Percentiles rank a stretch among this genome's conserved stretches.
phyloP scores from a whole-genome alignment of 2,329 filamentous ascomycete genomes.

The Cercospora berteroae region DNA sequence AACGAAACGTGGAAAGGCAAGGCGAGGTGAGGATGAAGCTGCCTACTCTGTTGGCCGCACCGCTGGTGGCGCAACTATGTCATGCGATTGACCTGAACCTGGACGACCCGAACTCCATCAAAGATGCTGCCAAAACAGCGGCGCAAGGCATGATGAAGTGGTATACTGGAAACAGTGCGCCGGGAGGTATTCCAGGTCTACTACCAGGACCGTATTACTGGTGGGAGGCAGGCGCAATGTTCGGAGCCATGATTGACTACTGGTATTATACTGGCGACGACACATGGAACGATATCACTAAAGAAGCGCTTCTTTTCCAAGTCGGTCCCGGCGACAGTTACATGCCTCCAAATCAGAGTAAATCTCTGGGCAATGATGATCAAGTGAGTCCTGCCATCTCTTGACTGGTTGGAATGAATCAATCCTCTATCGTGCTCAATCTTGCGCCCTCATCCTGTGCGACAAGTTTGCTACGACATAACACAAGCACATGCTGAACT shows the following conservation, averaged over 20 bases:
- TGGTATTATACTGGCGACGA: slow-evolving; percentile 66
- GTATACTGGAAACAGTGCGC: slow-evolving; percentile 53
- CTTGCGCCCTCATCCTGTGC: background rate
- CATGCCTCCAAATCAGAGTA: slow-evolving; percentile 51
- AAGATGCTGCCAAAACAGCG: slow-evolving; percentile 42
- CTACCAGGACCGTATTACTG: slow-evolving; percentile 69
- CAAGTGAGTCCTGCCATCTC: slow-evolving; percentile 39
- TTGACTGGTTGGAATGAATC: background rate
- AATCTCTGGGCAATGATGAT: slow-evolving; percentile 55
- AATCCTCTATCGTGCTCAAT: background rate
- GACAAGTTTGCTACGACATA: background rate
- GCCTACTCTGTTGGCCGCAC: background rate
- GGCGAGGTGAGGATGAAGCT: background rate
- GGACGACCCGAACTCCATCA: slow-evolving; percentile 42
- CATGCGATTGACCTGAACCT: slow-evolving; percentile 30
- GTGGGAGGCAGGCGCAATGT: slow-evolving; percentile 66
- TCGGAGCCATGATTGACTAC: slow-evolving; percentile 68
- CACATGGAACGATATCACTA: slow-evolving; percentile 61
- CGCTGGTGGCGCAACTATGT: slow-evolving; percentile 23
- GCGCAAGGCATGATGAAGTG: slow-evolving; percentile 54
- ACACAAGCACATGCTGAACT: background rate
- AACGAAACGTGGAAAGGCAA: background rate
- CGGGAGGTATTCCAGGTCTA: slow-evolving; percentile 53
- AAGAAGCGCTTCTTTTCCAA: slow-evolving; percentile 59
- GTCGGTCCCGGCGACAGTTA: slow-evolving; percentile 57